phyloP scores from a whole-genome alignment of 192 early-diverging fungal species.

The Coemansia sp. region DNA sequence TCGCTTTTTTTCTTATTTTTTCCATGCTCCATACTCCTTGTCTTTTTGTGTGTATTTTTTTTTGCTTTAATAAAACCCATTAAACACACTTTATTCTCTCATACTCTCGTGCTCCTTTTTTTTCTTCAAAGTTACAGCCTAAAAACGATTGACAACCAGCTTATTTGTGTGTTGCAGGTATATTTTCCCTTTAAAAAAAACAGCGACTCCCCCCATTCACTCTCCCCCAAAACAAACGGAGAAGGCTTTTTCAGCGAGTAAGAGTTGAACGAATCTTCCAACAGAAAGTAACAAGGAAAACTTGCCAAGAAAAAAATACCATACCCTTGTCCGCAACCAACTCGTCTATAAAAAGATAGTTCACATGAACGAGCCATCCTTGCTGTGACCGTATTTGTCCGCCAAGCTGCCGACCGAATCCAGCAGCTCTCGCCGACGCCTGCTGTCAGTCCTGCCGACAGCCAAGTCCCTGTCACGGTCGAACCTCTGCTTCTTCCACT shows the following conservation, averaged over 20 bases:
- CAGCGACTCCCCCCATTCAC: neutral
- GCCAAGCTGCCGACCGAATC: conserved; percentile 27
- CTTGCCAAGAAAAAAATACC: neutral
- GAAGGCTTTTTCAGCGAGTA: conserved; percentile 2
- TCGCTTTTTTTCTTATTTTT: neutral
- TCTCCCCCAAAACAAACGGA: neutral
- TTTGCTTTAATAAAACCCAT: neutral
- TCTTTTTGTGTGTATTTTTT: neutral
- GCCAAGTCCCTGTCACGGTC: conserved; percentile 30
- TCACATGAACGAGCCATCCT: conserved; percentile 30
- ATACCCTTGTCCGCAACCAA: neutral
- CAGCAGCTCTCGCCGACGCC: conserved; percentile 25
- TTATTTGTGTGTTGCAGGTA: no score
- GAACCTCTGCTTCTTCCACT: conserved; percentile 33
- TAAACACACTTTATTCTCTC: neutral
- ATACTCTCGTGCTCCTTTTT: neutral
- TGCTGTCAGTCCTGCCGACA: conserved; percentile 12
- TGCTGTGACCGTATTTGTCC: conserved; percentile 42
- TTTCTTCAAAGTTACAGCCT: neutral
- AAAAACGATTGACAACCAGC: no score
- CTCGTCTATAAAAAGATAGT: neutral
- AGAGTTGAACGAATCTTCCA: neutral
- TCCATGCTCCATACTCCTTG: neutral
- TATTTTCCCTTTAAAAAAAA: neutral
- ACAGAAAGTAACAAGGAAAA: no score